These are phyloP conservation scores for Hygrocybe punicea DNA, from an alignment of 768 basidiomycete species.

Conservation along the genomic window DNA sequence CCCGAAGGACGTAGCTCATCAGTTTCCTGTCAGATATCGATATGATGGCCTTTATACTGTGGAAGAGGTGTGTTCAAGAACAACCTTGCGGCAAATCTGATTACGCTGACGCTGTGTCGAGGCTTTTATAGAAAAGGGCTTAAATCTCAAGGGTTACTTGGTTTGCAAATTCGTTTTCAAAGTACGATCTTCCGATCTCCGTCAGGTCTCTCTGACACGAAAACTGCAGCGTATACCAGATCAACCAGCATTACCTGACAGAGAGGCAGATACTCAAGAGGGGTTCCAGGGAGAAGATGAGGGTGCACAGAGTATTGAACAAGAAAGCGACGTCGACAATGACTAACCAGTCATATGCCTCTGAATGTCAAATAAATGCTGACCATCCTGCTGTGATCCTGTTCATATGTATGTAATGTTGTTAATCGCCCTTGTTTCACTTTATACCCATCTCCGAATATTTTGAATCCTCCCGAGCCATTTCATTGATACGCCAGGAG, in stretches of 20 bases:
- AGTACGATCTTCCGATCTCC: constrained; percentile 35
- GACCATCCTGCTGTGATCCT: no score
- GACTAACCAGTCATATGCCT: no score
- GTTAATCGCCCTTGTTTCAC: no score
- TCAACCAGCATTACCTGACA: constrained; percentile 32
- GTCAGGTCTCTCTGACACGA: neutral
- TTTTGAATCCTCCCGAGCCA: no score
- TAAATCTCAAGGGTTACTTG: constrained; percentile 62
- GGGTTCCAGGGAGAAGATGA: no score
- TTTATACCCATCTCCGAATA: no score
- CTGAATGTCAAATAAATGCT: no score
- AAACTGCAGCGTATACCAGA: constrained; percentile 48
- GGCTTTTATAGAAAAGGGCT: constrained; percentile 74
- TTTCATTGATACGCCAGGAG: no score
- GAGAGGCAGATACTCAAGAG: neutral
- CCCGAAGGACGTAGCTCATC: neutral
- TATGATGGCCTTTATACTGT: constrained; percentile 88
- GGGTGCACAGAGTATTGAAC: no score
- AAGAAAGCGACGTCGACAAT: no score
- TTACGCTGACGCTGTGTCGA: constrained; percentile 23
- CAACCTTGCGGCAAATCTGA: neutral
- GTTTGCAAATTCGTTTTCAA: constrained; percentile 88
- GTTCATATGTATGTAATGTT: no score
- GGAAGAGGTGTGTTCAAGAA: constrained; percentile 51
- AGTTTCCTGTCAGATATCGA: constrained; percentile 55